These are phyloP conservation scores for Dalbergia cultrata DNA, from an alignment of 306 rosid species.

Conservation along the genomic window DNA sequence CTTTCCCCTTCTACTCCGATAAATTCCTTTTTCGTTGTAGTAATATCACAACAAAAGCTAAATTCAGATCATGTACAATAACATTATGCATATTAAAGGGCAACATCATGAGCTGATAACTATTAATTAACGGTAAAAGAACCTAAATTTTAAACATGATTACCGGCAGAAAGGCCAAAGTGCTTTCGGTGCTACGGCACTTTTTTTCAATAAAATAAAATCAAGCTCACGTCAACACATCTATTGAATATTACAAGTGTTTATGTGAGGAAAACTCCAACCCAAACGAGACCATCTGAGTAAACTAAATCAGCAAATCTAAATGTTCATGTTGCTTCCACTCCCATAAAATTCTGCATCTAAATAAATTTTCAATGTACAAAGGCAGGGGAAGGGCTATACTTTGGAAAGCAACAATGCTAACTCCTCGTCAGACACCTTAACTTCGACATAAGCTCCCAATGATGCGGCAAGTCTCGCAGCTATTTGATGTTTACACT, in stretches of 20 bases:
- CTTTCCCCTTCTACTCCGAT: not conserved
- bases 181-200: no score
- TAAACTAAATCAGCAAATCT: not conserved
- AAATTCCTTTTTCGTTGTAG: not conserved
- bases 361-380: conserved; percentile 2
- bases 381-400: conserved; percentile 36
- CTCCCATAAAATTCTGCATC: not conserved
- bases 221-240: not conserved
- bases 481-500: conserved; percentile 94
- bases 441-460: conserved; percentile 72
- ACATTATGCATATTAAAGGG: not conserved
- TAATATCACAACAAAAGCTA: not conserved
- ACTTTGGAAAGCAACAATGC: conserved; percentile 73
- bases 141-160: not conserved
- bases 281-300: no score
- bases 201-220: no score
- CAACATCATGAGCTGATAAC: conserved; percentile 11
- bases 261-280: no score
- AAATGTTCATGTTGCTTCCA: not conserved
- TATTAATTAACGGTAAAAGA: not conserved
- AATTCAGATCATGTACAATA: conserved; percentile 7
- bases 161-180: no score
- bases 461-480: conserved; percentile 86
- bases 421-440: conserved; percentile 79
- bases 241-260: no score